These are phyloP conservation scores for Xylaria sp. DNA, from an alignment of 2,329 filamentous ascomycete genomes.

Conservation along the genomic window DNA sequence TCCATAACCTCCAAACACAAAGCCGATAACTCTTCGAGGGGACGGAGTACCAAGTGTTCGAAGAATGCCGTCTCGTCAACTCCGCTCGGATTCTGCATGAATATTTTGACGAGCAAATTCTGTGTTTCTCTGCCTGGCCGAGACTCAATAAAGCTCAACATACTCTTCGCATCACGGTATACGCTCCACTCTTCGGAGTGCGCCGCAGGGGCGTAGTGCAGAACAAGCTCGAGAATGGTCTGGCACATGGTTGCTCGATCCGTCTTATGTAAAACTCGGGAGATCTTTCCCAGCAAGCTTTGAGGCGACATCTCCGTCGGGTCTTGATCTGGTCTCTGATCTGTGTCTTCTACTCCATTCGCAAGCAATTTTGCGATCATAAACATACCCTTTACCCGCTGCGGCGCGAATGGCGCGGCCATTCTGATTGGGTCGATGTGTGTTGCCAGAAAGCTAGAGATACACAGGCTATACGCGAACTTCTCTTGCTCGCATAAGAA, in stretches of 20 bases:
- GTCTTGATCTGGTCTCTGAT: conserved; percentile 21
- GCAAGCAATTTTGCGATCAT: conserved; percentile 48
- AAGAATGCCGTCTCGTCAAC: conserved; percentile 44
- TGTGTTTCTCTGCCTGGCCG: conserved; percentile 37
- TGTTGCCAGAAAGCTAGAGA: conserved; percentile 44
- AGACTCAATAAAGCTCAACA: conserved; percentile 47
- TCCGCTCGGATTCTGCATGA: conserved; percentile 38
- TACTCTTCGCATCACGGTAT: conserved; percentile 38
- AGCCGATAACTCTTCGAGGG: conserved; percentile 42
- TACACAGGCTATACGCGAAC: conserved; percentile 40
- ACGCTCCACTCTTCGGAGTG: conserved; percentile 45
- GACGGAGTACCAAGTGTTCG: conserved; percentile 43
- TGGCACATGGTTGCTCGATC: conserved; percentile 52
- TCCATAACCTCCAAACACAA: conserved; percentile 42
- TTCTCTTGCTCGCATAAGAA: conserved; percentile 41
- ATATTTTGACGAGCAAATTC: conserved; percentile 37
- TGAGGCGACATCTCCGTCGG: background rate
- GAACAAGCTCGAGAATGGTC: conserved; percentile 45
- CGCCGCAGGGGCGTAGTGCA: conserved; percentile 38
- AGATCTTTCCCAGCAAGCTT: conserved; percentile 13
- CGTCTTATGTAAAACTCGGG: conserved; percentile 36
- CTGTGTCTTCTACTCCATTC: conserved; percentile 34
- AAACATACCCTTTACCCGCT: conserved; percentile 47
- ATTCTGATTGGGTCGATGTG: conserved; percentile 47
- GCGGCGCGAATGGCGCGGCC: conserved; percentile 45